Percentiles rank a stretch among this genome's conserved stretches.
Conservation (phyloP, 2,329 filamentous ascomycete species). For the Aspergillus japonicus region DNA sequence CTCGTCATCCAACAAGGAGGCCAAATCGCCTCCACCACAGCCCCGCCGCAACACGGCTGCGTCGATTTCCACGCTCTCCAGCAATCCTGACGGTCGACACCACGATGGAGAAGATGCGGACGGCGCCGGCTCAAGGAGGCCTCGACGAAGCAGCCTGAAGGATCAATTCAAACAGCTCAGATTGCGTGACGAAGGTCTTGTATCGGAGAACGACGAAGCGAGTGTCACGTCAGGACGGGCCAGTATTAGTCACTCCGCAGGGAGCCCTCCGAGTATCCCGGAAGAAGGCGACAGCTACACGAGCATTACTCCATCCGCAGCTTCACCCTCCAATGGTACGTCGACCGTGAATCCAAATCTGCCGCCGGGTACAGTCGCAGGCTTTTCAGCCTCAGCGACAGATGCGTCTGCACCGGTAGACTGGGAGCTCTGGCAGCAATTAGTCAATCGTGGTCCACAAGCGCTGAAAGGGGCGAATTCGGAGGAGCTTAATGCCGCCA, state of each 20-base stretch:
- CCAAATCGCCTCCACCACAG: slow-evolving; percentile 54
- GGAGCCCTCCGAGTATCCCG: slow-evolving; percentile 51
- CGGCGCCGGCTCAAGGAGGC: slow-evolving; percentile 44
- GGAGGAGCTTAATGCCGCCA: slow-evolving; percentile 85
- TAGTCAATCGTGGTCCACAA: slow-evolving; percentile 90
- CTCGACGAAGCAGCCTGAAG: slow-evolving; percentile 64
- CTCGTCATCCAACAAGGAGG: slow-evolving; percentile 55
- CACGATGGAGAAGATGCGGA: slow-evolving; percentile 65
- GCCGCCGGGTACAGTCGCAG: slow-evolving; percentile 81
- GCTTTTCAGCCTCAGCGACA: slow-evolving; percentile 67
- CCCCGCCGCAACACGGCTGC: slow-evolving; percentile 72
- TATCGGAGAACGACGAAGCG: slow-evolving; percentile 57
- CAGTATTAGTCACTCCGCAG: slow-evolving; percentile 43
- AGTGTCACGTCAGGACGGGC: slow-evolving; percentile 48
- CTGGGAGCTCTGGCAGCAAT: slow-evolving; percentile 96
- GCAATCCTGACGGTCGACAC: slow-evolving; percentile 76
- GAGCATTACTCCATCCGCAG: slow-evolving; percentile 26
- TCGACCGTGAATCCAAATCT: slow-evolving; percentile 67
- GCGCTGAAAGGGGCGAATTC: slow-evolving; percentile 84
- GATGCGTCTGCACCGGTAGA: slow-evolving; percentile 75
- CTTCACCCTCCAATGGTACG: slow-evolving; percentile 53
- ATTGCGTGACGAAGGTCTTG: slow-evolving; percentile 69
- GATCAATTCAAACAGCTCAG: slow-evolving; percentile 77
- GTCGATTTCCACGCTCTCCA: slow-evolving; percentile 73
- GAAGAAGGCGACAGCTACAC: slow-evolving; percentile 48